Conservation (phyloP, 495 filamentous ascomycete species). For the Podospora bellae-mahoneyi region DNA sequence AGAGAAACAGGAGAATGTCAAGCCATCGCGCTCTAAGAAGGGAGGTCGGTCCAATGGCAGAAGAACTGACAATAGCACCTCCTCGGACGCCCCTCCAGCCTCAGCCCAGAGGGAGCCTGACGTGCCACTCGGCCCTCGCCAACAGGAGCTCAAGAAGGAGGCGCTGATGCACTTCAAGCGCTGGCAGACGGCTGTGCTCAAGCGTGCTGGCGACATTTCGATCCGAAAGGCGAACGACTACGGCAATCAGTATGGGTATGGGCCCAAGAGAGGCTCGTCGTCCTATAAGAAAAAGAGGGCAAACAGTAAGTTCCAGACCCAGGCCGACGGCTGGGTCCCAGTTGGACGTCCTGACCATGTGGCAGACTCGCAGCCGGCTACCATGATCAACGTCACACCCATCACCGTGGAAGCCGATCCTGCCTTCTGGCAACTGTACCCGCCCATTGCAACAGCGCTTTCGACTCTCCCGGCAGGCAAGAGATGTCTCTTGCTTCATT, state of each 20-base stretch:
- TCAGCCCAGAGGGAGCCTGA: conserved; percentile 24
- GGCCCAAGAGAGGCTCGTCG: conserved; percentile 11
- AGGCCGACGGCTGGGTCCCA: not conserved
- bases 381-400: not conserved
- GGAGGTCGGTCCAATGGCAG: conserved; percentile 7
- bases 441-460: conserved; percentile 44
- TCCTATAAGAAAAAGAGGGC: conserved; percentile 18
- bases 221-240: conserved; percentile 31
- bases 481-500: conserved; percentile 49
- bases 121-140: conserved; percentile 23
- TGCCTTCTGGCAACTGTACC: conserved; percentile 40
- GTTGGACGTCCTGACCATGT: conserved; percentile 13
- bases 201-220: conserved; percentile 42
- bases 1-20: conserved; percentile 28
- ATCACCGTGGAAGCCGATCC: conserved; percentile 37
- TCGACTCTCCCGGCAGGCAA: conserved; percentile 42
- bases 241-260: conserved; percentile 8
- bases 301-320: conserved; percentile 15
- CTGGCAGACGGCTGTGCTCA: conserved; percentile 40
- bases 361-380: conserved; percentile 29
- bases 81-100: conserved; percentile 4
- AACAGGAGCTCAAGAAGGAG: conserved; percentile 46
- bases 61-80: conserved; percentile 6
- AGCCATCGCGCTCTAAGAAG: conserved; percentile 22
- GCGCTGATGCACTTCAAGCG: conserved; percentile 41